Base-by-base conservation (phyloP, 192 early-diverging fungal genomes). In the Mortierella antarctica region DNA sequence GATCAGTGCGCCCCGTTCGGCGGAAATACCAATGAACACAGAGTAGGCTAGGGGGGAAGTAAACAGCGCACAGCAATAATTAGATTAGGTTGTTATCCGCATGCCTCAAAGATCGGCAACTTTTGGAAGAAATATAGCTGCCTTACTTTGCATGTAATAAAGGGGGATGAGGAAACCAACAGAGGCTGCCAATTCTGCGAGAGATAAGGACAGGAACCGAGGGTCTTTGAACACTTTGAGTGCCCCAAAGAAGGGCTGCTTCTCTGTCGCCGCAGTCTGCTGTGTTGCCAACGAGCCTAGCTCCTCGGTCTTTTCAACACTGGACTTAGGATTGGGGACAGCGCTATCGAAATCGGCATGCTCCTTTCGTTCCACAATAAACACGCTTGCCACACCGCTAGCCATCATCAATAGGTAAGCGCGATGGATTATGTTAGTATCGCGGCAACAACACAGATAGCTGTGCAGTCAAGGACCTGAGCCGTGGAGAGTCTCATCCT, bases 1-100 rank as follows among this genome's bases (percentile, higher is more conserved):
- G 39, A 90, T 85, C 58, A 93, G 78, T 6, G 91, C 91, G 0
- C 89, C 91, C 23, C 83, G 82, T 52, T 86, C 84, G 51, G 79
- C 75, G 6, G 89, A 78, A 20, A 92, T 64, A 11, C 90, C 91
- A 48, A 89, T 85, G 49, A 85, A 85, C 46, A 88, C 84, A 6
- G 90, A 85, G 56, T 86, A 91, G 5, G 86, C 86, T 66, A 86
- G 63, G 39, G 11, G 82, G 83, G 39, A 83, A 83, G n/a, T 82
- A 76, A 71, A 83, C 83, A 50, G 54, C 3, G 50, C 17, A 15
- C 50, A 51, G 50, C 17, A 15, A 51, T 15, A 4, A 4, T 21
- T 51, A 2, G 62, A 15, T 51, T 51, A 15, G 11, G 1, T 3
- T 31, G 18, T 8, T 18, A 39, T 42, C 57, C 31, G 7, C 11